Evolutionary conservation across 805 yeast species (phyloP), one percentile per base, ranked within the genome.

Genomic region (Wickerhamomyces chambardii): DNA sequence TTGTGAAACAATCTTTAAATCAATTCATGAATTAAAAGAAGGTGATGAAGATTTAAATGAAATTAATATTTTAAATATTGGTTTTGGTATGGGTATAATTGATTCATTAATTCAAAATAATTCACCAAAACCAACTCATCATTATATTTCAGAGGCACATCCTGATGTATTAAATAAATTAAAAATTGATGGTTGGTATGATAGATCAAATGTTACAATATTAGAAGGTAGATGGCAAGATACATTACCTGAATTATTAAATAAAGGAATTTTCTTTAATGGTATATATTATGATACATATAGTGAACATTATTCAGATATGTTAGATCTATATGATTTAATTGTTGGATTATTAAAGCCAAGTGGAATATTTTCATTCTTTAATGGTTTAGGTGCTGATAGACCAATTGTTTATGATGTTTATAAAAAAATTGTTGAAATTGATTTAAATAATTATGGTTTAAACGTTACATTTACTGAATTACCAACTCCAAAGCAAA

Each of bases 81-180:
- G 97, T 0, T 89, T 90, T 54, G 97, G 97, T 2, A 85, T 89
- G 96, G 97, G 97, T 2, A 90, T 89, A 36, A 87, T 89, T 36
- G 97, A 89, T 54, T 61, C 74, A 1, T 75, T 79, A 70, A 83
- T 89, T 40, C 82, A 82, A 50, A 46, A 42, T 15, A 60, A 57
- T n/a, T n/a, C n/a, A n/a, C n/a, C n/a, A 30, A 48, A 47, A 15
- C 90, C 89, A 17, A 63, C 74, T 4, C 71, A 68, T 41, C 97
- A 89, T 54, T 89, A 85, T 56, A 90, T 89, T 29, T 78, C 85
- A 39, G 97, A 89, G 56, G 96, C 97, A 0, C 97, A 89, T 52
- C 96, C 97, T 2, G 95, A 84, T 45, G 97, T 89, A 10, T 59
- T 90, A 25, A 55, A 56, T 1, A 78, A 83, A 47, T 60, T 89